Conservation (phyloP, 2,329 filamentous ascomycete species). For the Monosporascus sp. region DNA sequence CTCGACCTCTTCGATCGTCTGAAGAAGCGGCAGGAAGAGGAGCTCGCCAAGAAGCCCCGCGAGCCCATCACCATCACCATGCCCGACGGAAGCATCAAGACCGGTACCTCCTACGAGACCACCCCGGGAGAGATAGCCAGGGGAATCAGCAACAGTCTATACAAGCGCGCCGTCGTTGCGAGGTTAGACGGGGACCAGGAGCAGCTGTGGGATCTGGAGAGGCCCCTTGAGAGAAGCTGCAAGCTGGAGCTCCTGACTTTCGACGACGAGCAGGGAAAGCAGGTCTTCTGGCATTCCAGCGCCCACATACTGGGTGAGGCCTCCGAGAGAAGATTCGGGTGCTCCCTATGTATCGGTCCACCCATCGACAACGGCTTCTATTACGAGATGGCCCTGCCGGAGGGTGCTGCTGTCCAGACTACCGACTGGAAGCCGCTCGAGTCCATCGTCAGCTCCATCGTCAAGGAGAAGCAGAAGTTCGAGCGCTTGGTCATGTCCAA, state of each 20-base stretch:
- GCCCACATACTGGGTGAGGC: constrained; percentile 96
- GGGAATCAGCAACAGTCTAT: constrained; percentile 77
- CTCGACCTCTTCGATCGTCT: constrained; percentile 84
- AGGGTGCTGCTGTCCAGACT: constrained; percentile 63
- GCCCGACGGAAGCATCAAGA: constrained; percentile 63
- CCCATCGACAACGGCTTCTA: constrained; percentile 91
- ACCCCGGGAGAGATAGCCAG: constrained; percentile 75
- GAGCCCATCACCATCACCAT: constrained; percentile 71
- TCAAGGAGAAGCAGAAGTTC: constrained; percentile 96
- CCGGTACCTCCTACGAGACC: constrained; percentile 85
- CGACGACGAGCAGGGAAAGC: constrained; percentile 67
- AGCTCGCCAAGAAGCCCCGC: constrained; percentile 64
- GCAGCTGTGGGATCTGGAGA: constrained; percentile 86
- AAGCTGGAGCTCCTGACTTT: constrained; percentile 82
- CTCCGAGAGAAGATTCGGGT: constrained; percentile 83
- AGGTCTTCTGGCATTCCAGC: constrained; percentile 96
- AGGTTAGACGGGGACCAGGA: constrained; percentile 66
- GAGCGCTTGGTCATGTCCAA: constrained; percentile 86
- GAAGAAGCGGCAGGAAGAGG: constrained; percentile 77
- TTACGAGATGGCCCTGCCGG: constrained; percentile 88
- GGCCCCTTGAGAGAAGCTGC: constrained; percentile 84
- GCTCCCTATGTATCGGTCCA: constrained; percentile 88
- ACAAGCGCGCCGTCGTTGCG: constrained; percentile 82
- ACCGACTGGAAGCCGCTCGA: constrained; percentile 83
- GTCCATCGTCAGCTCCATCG: constrained; percentile 71